Evolutionary conservation across 2,329 filamentous ascomycete species (phyloP).

Genomic region (Calycina herbarum): DNA sequence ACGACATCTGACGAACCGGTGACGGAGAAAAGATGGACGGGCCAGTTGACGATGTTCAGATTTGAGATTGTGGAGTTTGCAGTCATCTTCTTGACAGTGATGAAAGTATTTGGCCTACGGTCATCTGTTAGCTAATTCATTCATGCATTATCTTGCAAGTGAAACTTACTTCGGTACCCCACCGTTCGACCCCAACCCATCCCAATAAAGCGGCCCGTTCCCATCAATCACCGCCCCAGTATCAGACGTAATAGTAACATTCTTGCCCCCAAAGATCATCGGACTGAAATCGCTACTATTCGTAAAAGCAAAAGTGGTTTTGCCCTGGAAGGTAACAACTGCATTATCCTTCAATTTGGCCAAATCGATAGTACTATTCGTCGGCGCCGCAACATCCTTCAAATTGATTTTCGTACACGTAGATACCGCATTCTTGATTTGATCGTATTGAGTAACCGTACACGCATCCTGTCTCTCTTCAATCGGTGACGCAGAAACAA

Average conservation of each 20-base stretch:
- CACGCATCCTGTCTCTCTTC: not conserved
- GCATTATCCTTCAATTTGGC: slow-evolving; percentile 52
- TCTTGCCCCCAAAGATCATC: slow-evolving; percentile 54
- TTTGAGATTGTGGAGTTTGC: slow-evolving; percentile 49
- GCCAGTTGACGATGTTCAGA: slow-evolving; percentile 54
- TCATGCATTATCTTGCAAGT: not conserved
- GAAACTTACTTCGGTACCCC: slow-evolving; percentile 40
- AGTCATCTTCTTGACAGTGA: slow-evolving; percentile 51
- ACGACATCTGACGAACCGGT: slow-evolving; percentile 45
- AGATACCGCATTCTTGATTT: slow-evolving; percentile 49
- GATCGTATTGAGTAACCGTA: slow-evolving; percentile 39
- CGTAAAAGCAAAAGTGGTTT: slow-evolving; percentile 44
- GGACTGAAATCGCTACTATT: slow-evolving; percentile 29
- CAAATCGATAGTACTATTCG: slow-evolving; percentile 57
- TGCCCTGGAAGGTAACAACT: slow-evolving; percentile 61
- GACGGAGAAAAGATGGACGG: slow-evolving; percentile 52
- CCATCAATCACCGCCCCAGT: slow-evolving; percentile 56
- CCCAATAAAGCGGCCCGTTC: slow-evolving; percentile 61
- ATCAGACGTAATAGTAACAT: slow-evolving; percentile 54
- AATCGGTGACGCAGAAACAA: not conserved
- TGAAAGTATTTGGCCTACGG: slow-evolving; percentile 59
- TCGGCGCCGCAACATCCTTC: slow-evolving; percentile 56
- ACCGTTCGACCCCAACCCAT: slow-evolving; percentile 58
- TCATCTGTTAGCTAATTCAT: slow-evolving; percentile 27
- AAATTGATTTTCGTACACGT: slow-evolving; percentile 56